A percentile compares a stretch with the other conserved stretches of the same genome.
phyloP scores from a whole-genome alignment of 345 rosid species.

The Populus tremula region DNA sequence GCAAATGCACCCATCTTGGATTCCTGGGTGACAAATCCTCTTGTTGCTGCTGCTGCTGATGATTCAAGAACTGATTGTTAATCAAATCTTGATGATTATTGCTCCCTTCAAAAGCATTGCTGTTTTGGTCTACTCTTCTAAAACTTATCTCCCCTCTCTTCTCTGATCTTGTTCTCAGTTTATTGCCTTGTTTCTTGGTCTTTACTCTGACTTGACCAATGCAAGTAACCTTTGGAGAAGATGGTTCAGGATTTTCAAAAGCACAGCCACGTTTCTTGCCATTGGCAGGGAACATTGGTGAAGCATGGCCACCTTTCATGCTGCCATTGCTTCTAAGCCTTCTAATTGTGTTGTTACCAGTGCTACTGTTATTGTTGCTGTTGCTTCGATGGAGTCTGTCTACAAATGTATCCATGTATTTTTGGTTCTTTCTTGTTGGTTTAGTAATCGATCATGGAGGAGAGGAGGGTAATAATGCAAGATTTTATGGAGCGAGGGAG shows the following conservation, averaged over 20 bases:
- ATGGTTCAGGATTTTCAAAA: slow-evolving; percentile 79
- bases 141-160: slow-evolving; percentile 68
- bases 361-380: slow-evolving; percentile 35
- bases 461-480: neutral
- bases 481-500: neutral
- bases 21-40: slow-evolving; percentile 50
- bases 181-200: slow-evolving; percentile 87
- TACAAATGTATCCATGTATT: slow-evolving; percentile 49
- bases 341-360: slow-evolving; percentile 39
- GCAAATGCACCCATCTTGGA: slow-evolving; percentile 82
- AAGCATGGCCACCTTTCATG: slow-evolving; percentile 69
- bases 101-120: neutral
- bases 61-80: slow-evolving; percentile 8
- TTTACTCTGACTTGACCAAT: slow-evolving; percentile 98
- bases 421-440: neutral
- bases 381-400: slow-evolving; percentile 71
- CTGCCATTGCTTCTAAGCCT: slow-evolving; percentile 69
- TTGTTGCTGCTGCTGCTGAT: slow-evolving; percentile 19
- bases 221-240: slow-evolving; percentile 95
- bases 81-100: slow-evolving; percentile 14
- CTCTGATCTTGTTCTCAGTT: slow-evolving; percentile 60
- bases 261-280: slow-evolving; percentile 59
- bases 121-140: slow-evolving; percentile 44
- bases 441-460: neutral
- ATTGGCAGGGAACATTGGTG: slow-evolving; percentile 74